Percentiles rank a stretch among this genome's conserved stretches.
Conservation (phyloP, 2,329 filamentous ascomycete genomes). For the Coleophoma eucalyptorum region DNA sequence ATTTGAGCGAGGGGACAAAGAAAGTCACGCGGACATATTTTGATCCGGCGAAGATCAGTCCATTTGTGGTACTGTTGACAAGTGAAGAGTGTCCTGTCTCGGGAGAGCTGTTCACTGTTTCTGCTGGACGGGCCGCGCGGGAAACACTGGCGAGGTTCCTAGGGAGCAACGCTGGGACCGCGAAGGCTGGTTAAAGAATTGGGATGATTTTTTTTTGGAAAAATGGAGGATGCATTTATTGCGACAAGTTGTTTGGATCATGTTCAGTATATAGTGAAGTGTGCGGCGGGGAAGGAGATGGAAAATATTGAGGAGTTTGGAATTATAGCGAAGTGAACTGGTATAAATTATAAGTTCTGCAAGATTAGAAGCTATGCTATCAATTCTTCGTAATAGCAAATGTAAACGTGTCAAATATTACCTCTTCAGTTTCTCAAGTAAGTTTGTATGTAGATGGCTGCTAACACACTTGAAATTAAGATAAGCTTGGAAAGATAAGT, state of each 20-base stretch:
- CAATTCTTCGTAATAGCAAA: too few relatives aligned
- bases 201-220: constrained; percentile 12
- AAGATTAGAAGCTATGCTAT: neutral
- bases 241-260: constrained; percentile 14
- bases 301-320: neutral
- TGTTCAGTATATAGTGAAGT: constrained; percentile 11
- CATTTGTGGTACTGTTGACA: constrained; percentile 11
- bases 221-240: constrained; percentile 11
- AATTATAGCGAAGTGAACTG: neutral
- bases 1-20: constrained; percentile 13
- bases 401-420: too few relatives aligned
- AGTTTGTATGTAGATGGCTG: too few relatives aligned
- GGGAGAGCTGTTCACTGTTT: constrained; percentile 11
- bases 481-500: too few relatives aligned
- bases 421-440: too few relatives aligned
- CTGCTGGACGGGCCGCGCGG: constrained; percentile 12
- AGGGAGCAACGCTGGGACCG: constrained; percentile 8
- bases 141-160: constrained; percentile 14
- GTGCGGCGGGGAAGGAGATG: neutral
- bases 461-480: too few relatives aligned
- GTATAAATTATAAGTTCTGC: neutral
- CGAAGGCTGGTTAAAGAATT: constrained; percentile 14
- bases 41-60: constrained; percentile 4
- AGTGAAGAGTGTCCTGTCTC: constrained; percentile 15
- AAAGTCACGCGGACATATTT: constrained; percentile 14